Evolutionary conservation across 352 stramenopile genomes (phyloP), one percentile per base, ranked within the genome.

Genomic region (Phytophthora parvispora): DNA sequence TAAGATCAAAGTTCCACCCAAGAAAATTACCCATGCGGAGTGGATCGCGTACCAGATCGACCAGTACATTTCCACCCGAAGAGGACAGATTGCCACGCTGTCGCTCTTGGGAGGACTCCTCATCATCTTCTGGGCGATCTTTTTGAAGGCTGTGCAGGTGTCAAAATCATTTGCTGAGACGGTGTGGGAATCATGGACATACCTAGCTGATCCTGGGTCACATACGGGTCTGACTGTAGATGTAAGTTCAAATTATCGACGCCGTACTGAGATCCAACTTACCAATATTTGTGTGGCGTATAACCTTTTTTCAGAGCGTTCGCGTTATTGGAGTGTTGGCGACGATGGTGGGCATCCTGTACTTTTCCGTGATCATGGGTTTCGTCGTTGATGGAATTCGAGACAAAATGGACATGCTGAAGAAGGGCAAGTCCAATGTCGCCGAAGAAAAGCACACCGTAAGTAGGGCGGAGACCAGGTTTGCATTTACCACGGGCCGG

Each of bases 301-400:
- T n/a, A n/a, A n/a, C n/a, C n/a, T n/a, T n/a, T 34, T 42, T 50
- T 31, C 31, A 90, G 82, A 80, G 80, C 2, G 18, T 91, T 18
- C 84, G 83, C 1, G 53, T 91, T 22, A 74, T 91, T n/a, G 86
- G 83, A 22, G 75, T 89, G 2, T 16, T 87, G 24, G 87, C 91
- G 36, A 92, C 59, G 9, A 53, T 97, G 7, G 42, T 87, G 32
- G 87, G 89, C 13, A 91, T 97, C 53, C 60, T 97, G 16, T 93
- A 97, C 62, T 96, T 97, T 56, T 94, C 89, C 18, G 86, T 97
- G 13, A 96, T 97, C 60, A 93, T 97, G 79, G 92, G 91, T 28
- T 97, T 97, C 32, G 87, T 97, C 4, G 90, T 94, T 13, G 91
- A 97, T 42, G 84, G 74, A 12, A 96, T 98, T 78, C 86, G 83